Percentiles rank a stretch among this genome's conserved stretches.
These are phyloP conservation scores for Hypocrella siamensis DNA, from an alignment of 2,329 filamentous ascomycete genomes.

Conservation along the genomic window DNA sequence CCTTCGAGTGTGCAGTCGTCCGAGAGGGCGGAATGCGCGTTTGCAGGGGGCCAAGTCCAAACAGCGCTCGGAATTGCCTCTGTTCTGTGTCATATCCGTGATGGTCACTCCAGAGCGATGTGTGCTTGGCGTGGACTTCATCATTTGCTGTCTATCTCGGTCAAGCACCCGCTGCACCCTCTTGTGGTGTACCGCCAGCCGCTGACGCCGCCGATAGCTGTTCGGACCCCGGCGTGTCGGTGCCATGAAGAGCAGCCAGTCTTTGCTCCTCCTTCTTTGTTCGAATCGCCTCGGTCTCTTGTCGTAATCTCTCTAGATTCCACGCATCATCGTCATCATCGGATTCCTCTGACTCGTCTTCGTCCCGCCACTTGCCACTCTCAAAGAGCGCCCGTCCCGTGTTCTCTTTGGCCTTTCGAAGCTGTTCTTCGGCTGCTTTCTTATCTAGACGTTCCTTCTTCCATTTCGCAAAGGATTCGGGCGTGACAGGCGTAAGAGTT, in stretches of 20 bases:
- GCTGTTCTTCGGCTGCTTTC: constrained; percentile 88
- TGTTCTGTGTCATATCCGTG: constrained; percentile 2
- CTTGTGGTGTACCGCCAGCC: background rate
- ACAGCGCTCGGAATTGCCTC: constrained; percentile 13
- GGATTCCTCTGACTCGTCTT: constrained; percentile 45
- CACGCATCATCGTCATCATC: constrained; percentile 50
- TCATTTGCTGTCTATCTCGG: too few species aligned
- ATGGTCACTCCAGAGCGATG: too few species aligned
- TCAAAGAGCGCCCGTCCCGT: constrained; percentile 93
- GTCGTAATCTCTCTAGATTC: constrained; percentile 70
- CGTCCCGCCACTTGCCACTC: constrained; percentile 77
- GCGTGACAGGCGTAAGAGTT: constrained; percentile 81
- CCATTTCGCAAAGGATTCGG: constrained; percentile 89
- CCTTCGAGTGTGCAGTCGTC: too few species aligned
- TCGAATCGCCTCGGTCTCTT: constrained; percentile 67
- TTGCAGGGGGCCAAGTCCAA: constrained; percentile 3
- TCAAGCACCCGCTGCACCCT: too few species aligned
- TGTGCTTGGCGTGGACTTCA: too few species aligned
- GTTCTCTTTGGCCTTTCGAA: constrained; percentile 81
- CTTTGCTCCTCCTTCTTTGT: constrained; percentile 66
- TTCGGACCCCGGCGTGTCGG: constrained; percentile 1
- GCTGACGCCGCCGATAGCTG: background rate
- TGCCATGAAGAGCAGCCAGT: constrained; percentile 16
- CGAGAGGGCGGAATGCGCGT: too few species aligned
- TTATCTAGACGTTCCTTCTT: constrained; percentile 90